These are phyloP conservation scores for Termitomyces sp. DNA, from an alignment of 768 basidiomycete genomes.

Conservation along the genomic window DNA sequence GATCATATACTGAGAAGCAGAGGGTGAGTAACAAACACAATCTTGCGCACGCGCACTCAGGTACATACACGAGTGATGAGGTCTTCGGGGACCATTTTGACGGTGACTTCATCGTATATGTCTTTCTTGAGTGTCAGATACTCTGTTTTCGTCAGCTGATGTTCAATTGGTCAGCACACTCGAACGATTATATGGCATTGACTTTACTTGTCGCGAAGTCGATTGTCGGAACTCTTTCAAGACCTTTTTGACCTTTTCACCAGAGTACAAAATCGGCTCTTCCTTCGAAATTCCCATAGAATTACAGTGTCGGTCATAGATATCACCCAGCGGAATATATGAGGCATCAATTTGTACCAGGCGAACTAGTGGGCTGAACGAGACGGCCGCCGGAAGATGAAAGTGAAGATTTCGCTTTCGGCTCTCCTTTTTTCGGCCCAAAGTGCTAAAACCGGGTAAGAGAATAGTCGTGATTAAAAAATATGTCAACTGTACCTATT, in stretches of 20 bases:
- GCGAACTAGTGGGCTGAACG: conserved; percentile 77
- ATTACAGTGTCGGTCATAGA: conserved; percentile 88
- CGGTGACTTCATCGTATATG: conserved; percentile 78
- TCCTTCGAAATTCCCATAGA: conserved; percentile 72
- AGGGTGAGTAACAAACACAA: neutral
- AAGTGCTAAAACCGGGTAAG: conserved; percentile 44
- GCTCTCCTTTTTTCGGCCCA: conserved; percentile 85
- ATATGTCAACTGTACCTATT: conserved; percentile 57
- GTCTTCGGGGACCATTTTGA: conserved; percentile 88
- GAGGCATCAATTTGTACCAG: conserved; percentile 90
- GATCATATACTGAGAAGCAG: conserved; percentile 72
- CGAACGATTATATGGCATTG: neutral
- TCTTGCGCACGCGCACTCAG: neutral
- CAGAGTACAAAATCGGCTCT: conserved; percentile 80
- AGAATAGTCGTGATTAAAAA: neutral
- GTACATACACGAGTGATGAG: conserved; percentile 71
- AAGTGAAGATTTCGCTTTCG: conserved; percentile 89
- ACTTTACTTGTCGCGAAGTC: conserved; percentile 36
- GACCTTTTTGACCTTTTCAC: conserved; percentile 76
- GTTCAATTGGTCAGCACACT: neutral
- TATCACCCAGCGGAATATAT: conserved; percentile 85
- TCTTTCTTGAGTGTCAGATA: conserved; percentile 74
- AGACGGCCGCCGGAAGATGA: conserved; percentile 84
- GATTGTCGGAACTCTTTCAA: conserved; percentile 53
- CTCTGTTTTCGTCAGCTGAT: conserved; percentile 56